Evolutionary conservation across 352 stramenopile species (phyloP).

Genomic region (Pythium dissotocum): DNA sequence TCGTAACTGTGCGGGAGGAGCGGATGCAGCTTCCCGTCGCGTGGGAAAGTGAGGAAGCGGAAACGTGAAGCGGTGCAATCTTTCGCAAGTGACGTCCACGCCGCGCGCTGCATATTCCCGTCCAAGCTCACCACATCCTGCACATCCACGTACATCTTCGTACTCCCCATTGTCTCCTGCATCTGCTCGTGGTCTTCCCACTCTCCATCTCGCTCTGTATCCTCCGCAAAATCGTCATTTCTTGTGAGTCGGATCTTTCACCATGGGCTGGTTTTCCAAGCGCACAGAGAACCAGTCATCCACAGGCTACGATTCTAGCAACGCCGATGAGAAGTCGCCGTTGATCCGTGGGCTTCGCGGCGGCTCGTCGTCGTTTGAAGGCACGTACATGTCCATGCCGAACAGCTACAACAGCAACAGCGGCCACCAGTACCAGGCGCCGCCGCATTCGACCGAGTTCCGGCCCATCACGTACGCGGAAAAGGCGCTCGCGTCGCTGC

Average conservation of each 20-base stretch:
- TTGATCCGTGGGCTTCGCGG: constrained; percentile 59
- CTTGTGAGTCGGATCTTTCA: background rate
- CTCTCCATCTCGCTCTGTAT: background rate
- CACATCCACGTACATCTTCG: background rate
- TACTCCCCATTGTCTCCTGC: constrained; percentile 6
- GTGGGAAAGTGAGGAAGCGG: background rate
- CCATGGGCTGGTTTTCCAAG: constrained; percentile 15
- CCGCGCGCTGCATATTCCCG: background rate
- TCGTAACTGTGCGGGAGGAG: background rate
- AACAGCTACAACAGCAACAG: constrained; percentile 11
- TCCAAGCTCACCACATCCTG: background rate
- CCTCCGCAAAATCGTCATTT: background rate
- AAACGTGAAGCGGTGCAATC: background rate
- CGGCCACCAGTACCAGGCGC: constrained; percentile 13
- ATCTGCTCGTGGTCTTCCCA: background rate
- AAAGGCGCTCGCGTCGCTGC: constrained; percentile 66
- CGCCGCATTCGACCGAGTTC: constrained; percentile 51
- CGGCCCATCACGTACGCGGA: constrained; percentile 79
- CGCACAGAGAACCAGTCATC: background rate
- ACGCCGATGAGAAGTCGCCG: constrained; percentile 56
- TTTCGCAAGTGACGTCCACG: background rate
- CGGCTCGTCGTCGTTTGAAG: constrained; percentile 58
- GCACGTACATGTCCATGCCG: constrained; percentile 76
- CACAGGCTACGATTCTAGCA: constrained; percentile 11
- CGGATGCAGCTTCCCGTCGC: background rate